Base-by-base conservation (phyloP, 2,329 filamentous ascomycete species). In the Colletotrichum navitas region DNA sequence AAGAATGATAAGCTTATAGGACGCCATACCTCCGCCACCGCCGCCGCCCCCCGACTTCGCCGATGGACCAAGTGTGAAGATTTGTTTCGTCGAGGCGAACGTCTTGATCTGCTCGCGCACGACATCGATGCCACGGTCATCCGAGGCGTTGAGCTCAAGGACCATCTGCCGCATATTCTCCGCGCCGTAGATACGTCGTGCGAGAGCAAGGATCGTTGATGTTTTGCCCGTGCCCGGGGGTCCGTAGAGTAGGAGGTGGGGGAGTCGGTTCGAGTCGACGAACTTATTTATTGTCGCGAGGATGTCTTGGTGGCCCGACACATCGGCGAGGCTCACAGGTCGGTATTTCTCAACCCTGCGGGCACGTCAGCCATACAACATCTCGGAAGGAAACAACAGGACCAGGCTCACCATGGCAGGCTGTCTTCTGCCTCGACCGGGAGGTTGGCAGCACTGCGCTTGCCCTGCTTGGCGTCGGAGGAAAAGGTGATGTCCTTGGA, bases 31-130 rank as follows among this genome's bases (percentile, higher is more conserved):
- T 41, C 83, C 78, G 32, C 80, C 72, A 24, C 80, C 72, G 36
- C 49, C 51, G 62, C 78, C 72, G 36, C 49, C 51, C 61, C 78
- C 79, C 7, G 86, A 78, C 43, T 83, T 83, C 2, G 87, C 83
- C 10, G 86, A 85, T 52, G 88, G 85, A n/a, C 89, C 90, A 79
- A 88, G 83, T 18, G 84, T 86, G 84, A 99, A 99, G 77, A 99
- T 99, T 80, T 99, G 96, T 82, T 97, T 98, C 10, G 96, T 99
- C 76, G 93, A 97, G 51, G 94, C 95, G 83, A 99, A 99, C 0
- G 96, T 99, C 87, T 98, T 99, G 89, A 99, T 99, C 83, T 99
- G 96, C 84, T 99, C 96, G 75, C 95, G 90, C 68, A 99, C 96
- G 2, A 99, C 96, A 75, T 99, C 96, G 81, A 99, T 99, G 78